phyloP scores from a whole-genome alignment of 2,329 filamentous ascomycete species.

The Dendryphion nanum region DNA sequence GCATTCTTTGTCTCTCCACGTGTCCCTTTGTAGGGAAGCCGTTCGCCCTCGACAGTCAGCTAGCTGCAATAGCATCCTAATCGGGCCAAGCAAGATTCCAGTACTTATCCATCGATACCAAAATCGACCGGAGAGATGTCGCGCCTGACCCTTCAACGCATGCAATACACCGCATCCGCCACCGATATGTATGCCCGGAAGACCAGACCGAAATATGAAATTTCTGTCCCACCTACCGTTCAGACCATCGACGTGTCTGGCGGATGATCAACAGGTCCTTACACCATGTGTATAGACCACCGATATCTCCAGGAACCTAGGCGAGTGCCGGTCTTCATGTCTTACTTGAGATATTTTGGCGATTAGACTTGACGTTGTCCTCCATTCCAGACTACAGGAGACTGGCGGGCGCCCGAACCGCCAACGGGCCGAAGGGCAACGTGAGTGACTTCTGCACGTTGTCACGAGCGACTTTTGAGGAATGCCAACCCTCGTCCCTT shows the following conservation, averaged over 20 bases:
- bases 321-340: slow-evolving; percentile 9
- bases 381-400: slow-evolving; percentile 2
- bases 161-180: slow-evolving; percentile 1
- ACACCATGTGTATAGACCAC: slow-evolving; percentile 1
- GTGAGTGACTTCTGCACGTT: background rate
- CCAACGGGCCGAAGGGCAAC: background rate
- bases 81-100: slow-evolving; percentile 15
- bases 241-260: slow-evolving; percentile 7
- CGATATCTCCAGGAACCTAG: background rate
- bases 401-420: slow-evolving; percentile 2
- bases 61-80: slow-evolving; percentile 19
- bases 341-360: slow-evolving; percentile 3
- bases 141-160: background rate
- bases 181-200: slow-evolving; percentile 1
- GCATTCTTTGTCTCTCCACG: slow-evolving; percentile 17
- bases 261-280: slow-evolving; percentile 4
- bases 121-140: background rate
- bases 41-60: slow-evolving; percentile 8
- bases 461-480: background rate
- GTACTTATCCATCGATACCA: background rate
- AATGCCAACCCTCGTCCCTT: background rate
- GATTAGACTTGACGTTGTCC: background rate
- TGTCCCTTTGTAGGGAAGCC: slow-evolving; percentile 21
- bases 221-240: slow-evolving; percentile 10
- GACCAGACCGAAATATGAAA: slow-evolving; percentile 1